phyloP scores from a whole-genome alignment of 2,329 filamentous ascomycete species.

The Pseudovirgaria hyperparasitica region DNA sequence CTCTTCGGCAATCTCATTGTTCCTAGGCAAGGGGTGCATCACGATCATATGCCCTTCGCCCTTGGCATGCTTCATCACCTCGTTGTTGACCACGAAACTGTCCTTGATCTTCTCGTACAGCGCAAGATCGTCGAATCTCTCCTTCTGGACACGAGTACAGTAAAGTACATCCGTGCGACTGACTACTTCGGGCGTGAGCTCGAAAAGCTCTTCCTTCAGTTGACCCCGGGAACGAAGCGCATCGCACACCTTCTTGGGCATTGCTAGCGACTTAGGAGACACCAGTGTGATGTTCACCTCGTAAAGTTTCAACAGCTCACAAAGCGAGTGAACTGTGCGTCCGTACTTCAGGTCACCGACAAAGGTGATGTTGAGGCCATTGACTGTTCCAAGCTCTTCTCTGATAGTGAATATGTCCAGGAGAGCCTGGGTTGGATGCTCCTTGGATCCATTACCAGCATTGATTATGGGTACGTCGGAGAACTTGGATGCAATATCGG shows the following conservation, averaged over 20 bases:
- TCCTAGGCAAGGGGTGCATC: constrained; percentile 88
- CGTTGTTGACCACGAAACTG: constrained; percentile 80
- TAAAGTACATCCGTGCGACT: constrained; percentile 84
- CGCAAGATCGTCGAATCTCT: constrained; percentile 71
- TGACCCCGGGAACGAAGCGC: constrained; percentile 63
- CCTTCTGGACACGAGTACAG: constrained; percentile 93
- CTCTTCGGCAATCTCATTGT: constrained; percentile 86
- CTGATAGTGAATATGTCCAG: constrained; percentile 96
- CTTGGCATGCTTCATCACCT: constrained; percentile 83
- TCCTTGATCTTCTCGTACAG: constrained; percentile 84
- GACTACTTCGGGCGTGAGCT: constrained; percentile 76
- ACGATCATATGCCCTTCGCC: constrained; percentile 84
- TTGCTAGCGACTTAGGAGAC: constrained; percentile 61
- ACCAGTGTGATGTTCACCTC: constrained; percentile 89
- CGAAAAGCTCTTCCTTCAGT: constrained; percentile 60
- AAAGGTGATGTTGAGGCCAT: constrained; percentile 92
- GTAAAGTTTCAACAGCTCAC: constrained; percentile 91
- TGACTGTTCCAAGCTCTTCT: constrained; percentile 91
- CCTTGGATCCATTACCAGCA: constrained; percentile 86
- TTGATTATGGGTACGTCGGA: constrained; percentile 91
- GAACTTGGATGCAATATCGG: constrained; percentile 73
- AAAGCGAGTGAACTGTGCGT: constrained; percentile 86
- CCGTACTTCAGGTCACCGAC: constrained; percentile 87
- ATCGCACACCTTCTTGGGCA: constrained; percentile 64
- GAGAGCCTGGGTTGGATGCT: constrained; percentile 96